Percentiles rank a stretch among this genome's conserved stretches.
These are phyloP conservation scores for Aspergillus coremiiformis DNA, from an alignment of 495 filamentous ascomycete species.

Conservation along the genomic window DNA sequence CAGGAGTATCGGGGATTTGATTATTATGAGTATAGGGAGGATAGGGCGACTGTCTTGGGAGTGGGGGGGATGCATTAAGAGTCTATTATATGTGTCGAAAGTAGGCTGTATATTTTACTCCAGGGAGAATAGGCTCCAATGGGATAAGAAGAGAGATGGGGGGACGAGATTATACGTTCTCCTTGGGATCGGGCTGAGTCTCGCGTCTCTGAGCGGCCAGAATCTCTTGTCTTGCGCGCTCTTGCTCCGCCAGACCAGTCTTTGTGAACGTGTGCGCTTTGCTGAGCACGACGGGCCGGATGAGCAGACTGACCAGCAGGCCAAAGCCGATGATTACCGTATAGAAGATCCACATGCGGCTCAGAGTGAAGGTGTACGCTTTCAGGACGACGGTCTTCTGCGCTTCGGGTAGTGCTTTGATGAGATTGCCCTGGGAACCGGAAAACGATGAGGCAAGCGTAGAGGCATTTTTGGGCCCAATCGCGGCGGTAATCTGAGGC, in stretches of 20 bases:
- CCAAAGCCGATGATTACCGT: conserved; percentile 47
- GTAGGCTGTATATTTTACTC: not conserved
- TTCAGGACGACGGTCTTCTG: conserved; percentile 42
- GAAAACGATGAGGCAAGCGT: conserved; percentile 42
- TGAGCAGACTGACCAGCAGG: conserved; percentile 46
- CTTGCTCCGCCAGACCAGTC: conserved; percentile 53
- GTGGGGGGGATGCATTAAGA: not conserved
- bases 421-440: conserved; percentile 51
- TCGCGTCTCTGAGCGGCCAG: conserved; percentile 24
- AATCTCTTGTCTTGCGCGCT: conserved; percentile 34
- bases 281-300: conserved; percentile 49
- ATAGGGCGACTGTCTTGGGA: not conserved
- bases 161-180: not conserved
- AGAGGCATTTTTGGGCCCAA: conserved; percentile 27
- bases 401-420: conserved; percentile 40
- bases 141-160: not conserved
- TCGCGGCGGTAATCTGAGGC: conserved; percentile 25
- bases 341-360: conserved; percentile 64
- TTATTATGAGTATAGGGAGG: not conserved
- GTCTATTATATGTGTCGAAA: not conserved
- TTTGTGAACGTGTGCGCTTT: conserved; percentile 53
- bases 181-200: conserved; percentile 13
- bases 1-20: not conserved
- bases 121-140: not conserved
- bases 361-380: conserved; percentile 51